phyloP scores from a whole-genome alignment of 495 filamentous ascomycete species.

The Penicillium desertorum region DNA sequence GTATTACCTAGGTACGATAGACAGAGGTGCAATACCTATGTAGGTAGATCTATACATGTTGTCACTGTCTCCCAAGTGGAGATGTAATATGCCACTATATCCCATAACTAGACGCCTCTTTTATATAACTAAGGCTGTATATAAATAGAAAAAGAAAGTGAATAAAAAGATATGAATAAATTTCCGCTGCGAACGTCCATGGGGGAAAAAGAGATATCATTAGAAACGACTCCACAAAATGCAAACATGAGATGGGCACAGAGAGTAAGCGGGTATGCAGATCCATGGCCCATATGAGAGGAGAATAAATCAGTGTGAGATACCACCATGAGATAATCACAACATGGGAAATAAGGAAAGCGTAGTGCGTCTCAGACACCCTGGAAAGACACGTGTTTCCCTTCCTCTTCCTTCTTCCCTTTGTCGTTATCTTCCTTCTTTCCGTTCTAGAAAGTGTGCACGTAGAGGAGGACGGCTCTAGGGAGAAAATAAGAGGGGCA shows the following conservation, averaged over 20 bases:
- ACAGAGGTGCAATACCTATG: too few species aligned
- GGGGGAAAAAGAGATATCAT: not conserved
- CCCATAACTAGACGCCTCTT: too few species aligned
- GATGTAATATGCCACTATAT: too few species aligned
- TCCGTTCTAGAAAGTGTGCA: not conserved
- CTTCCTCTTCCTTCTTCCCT: not conserved
- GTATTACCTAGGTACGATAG: too few species aligned
- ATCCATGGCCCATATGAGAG: not conserved
- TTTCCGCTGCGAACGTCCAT: not conserved
- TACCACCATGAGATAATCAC: not conserved
- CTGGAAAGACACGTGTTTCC: not conserved
- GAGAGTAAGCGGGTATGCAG: not conserved
- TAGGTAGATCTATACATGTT: too few species aligned
- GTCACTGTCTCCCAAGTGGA: too few species aligned
- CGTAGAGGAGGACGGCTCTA: too few species aligned
- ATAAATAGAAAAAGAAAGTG: not conserved
- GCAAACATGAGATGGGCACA: not conserved
- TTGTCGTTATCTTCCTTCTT: not conserved
- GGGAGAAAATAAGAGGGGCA: too few species aligned
- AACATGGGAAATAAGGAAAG: not conserved
- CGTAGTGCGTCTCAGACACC: not conserved
- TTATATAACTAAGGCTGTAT: too few species aligned
- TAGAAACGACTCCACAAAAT: not conserved
- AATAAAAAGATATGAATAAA: not conserved
- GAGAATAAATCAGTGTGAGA: not conserved